A percentile compares a stretch with the other conserved stretches of the same genome.
Conservation (phyloP, 441 rosid species). For the Syzygium syzygioides region DNA sequence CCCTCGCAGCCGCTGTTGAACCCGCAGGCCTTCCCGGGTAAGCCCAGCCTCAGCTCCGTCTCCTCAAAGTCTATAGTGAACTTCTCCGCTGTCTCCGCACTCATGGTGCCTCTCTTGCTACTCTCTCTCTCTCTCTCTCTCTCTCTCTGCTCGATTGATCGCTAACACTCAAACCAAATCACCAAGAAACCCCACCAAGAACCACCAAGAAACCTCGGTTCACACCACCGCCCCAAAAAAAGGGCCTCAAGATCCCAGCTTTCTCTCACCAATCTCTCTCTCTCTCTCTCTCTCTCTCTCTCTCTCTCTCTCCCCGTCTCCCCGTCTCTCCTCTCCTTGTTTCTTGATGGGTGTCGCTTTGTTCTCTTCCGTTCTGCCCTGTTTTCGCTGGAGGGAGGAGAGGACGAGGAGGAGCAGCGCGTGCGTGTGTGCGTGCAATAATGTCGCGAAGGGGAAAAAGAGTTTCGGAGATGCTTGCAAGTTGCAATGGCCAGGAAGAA, state of each 20-base stretch:
- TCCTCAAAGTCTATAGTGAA: slow-evolving; percentile 62
- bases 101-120: slow-evolving; percentile 6
- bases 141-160: not conserved
- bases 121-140: not conserved
- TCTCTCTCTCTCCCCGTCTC: not conserved
- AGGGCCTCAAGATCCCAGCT: not conserved
- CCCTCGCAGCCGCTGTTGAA: slow-evolving; percentile 18
- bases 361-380: not conserved
- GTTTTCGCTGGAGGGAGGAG: not conserved
- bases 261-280: not conserved
- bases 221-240: too few species aligned
- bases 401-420: not conserved
- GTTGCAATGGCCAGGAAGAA: not conserved
- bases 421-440: not conserved
- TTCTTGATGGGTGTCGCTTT: not conserved
- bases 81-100: not conserved
- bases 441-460: not conserved
- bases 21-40: slow-evolving; percentile 39
- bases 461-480: not conserved
- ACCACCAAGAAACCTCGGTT: not conserved
- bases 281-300: not conserved
- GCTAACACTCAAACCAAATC: not conserved
- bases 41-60: slow-evolving; percentile 76
- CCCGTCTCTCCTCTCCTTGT: not conserved
- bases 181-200: not conserved